These are phyloP conservation scores for Nelumbo lutea DNA, from an alignment of 164 flowering plant species.

Conservation along the genomic window DNA sequence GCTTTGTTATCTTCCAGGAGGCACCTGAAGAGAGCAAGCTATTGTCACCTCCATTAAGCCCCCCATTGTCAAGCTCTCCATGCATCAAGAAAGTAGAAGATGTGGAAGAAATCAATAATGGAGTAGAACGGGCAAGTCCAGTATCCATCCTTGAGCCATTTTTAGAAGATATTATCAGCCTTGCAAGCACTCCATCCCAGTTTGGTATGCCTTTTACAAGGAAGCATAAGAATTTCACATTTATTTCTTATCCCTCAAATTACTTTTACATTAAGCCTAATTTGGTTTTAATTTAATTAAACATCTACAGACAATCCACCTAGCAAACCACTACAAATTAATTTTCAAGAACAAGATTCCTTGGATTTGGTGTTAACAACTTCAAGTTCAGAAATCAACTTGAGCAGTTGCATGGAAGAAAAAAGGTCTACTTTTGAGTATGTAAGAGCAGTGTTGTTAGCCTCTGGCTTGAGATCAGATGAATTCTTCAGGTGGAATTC, in stretches of 20 bases:
- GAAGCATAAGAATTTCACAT: background rate
- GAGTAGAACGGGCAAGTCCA: constrained; percentile 70
- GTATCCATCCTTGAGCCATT: constrained; percentile 80
- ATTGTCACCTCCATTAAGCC: constrained; percentile 19
- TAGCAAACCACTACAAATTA: constrained; percentile 52
- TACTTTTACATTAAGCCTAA: background rate
- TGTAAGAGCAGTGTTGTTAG: constrained; percentile 51
- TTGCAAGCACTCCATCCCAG: constrained; percentile 28
- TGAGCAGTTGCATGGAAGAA: constrained; percentile 29
- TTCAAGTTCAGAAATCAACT: constrained; percentile 16
- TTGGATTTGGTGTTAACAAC: constrained; percentile 13
- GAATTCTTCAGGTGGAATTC: constrained; percentile 41
- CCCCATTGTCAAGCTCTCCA: constrained; percentile 32
- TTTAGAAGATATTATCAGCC: constrained; percentile 66
- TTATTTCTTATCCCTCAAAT: background rate
- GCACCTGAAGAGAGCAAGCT: constrained; percentile 22
- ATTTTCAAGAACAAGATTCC: constrained; percentile 49
- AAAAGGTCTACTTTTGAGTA: constrained; percentile 45
- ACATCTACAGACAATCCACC: constrained; percentile 36
- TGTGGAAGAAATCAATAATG: constrained; percentile 24
- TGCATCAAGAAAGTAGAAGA: constrained; percentile 25
- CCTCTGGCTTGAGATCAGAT: constrained; percentile 51
- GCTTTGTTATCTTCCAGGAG: constrained; percentile 29
- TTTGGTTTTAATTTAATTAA: constrained; percentile 4
- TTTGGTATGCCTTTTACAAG: constrained; percentile 40